Evolutionary conservation across 495 filamentous ascomycete species (phyloP), one percentile per base, ranked within the genome.

Genomic region (Aspergillus carlsbadensis): DNA sequence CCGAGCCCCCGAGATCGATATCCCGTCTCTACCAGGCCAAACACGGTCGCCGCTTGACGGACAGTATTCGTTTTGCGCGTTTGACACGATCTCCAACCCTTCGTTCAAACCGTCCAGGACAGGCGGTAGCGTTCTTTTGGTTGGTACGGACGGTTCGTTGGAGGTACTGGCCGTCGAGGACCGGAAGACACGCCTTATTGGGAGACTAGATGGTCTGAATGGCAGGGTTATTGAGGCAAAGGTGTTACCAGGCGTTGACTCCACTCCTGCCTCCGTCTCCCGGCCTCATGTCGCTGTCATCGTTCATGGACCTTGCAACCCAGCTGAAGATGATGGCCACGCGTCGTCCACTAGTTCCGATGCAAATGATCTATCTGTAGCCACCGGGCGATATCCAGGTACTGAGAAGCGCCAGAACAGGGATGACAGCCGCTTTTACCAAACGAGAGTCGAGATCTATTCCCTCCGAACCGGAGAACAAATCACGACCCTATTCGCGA

Each of bases 401-500:
- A 44, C 56, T 21, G 70, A 73, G 14, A 65, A 63, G 45, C 65
- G 64, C 14, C 37, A 59, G 26, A 62, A 10, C 46, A 69, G 56
- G 53, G 74, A 76, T 54, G 77, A 68, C 14, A 64, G 79, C 31
- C 74, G 77, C 8, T 77, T 75, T 26, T 95, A 92, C 63, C 90
- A 94, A 67, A 96, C 92, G 1, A 85, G 86, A 0, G 90, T 93
- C 4, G 90, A 96, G 54, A 77, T 96, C 1, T 93, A 91, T 65
- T 95, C 91, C 7, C 68, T 96, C 21, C 80, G 79, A 52, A 88
- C 83, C 6, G 82, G 86, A 46, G 74, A 78, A 47, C 84, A 85
- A 44, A 70, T 95, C 53, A 76, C 83, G 21, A 88, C 86, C 0
- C 76, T 96, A 10, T 84, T 92, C 56, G 75, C 84, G 46, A 82